Evolutionary conservation across 176 grass and related monocot genomes (phyloP).

Genomic region (Carex pumila): DNA sequence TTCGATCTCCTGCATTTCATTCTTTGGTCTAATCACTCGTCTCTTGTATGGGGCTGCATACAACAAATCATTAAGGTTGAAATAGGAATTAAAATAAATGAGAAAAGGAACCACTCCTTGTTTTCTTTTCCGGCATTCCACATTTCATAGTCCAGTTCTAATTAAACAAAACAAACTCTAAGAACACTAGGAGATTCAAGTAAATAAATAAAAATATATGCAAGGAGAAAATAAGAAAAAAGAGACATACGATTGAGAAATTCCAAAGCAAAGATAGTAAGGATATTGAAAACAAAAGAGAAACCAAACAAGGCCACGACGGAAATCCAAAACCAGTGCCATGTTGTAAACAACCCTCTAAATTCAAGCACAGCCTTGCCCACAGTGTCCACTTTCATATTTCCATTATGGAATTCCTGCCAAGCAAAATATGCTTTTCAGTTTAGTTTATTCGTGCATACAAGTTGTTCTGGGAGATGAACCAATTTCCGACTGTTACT

Average conservation of each 20-base stretch:
- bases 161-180: background rate
- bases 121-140: background rate
- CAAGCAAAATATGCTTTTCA: slow-evolving; percentile 18
- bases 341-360: slow-evolving; percentile 61
- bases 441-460: slow-evolving; percentile 8
- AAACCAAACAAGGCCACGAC: slow-evolving; percentile 56
- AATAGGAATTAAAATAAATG: background rate
- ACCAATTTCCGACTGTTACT: too few species aligned
- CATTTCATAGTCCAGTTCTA: background rate
- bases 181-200: background rate
- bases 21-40: slow-evolving; percentile 24
- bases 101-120: background rate
- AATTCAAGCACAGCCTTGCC: slow-evolving; percentile 66
- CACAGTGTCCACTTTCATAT: slow-evolving; percentile 38
- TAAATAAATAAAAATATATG: background rate
- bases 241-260: slow-evolving; percentile 60
- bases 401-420: slow-evolving; percentile 52
- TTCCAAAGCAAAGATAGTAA: slow-evolving; percentile 69
- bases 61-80: background rate
- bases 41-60: slow-evolving; percentile 71
- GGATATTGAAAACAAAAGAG: slow-evolving; percentile 68
- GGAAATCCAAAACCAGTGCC: slow-evolving; percentile 89
- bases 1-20: slow-evolving; percentile 25
- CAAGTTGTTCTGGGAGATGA: slow-evolving; percentile 6
- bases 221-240: background rate